Evolutionary conservation across 2,329 filamentous ascomycete genomes (phyloP).

Genomic region (Colletotrichum cuscutae): DNA sequence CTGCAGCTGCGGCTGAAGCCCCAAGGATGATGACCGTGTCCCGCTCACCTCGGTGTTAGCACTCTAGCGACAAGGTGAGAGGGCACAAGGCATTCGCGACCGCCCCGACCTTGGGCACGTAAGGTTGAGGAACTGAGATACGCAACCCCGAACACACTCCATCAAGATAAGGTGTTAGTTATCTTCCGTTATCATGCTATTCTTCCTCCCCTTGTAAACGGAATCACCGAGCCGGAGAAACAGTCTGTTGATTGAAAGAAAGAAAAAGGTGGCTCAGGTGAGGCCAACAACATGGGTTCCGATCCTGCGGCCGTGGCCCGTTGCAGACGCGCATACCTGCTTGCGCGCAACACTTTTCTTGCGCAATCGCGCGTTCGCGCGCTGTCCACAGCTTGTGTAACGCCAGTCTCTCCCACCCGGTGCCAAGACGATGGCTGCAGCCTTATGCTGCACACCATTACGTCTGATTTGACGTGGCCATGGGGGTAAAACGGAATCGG

Average conservation of each 20-base stretch:
- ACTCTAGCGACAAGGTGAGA: conserved; percentile 8
- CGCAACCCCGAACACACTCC: no score
- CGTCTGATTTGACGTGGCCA: background rate
- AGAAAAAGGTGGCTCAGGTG: no score
- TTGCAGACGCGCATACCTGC: background rate
- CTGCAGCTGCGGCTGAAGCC: background rate
- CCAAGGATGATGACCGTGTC: background rate
- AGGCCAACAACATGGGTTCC: background rate
- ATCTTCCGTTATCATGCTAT: no score
- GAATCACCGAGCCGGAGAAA: no score
- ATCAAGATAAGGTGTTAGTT: no score
- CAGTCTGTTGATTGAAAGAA: no score
- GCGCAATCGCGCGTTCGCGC: background rate
- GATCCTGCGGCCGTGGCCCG: background rate
- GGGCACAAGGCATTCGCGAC: no score
- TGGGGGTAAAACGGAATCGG: background rate
- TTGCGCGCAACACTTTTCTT: background rate
- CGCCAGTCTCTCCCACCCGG: background rate
- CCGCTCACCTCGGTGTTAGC: conserved; percentile 29
- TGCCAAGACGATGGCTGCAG: conserved; percentile 7
- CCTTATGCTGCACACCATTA: conserved; percentile 29
- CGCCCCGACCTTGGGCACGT: no score
- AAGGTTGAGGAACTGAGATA: no score
- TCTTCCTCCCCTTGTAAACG: no score
- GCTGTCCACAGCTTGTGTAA: background rate